Evolutionary conservation across 108 stramenopile genomes (phyloP), one percentile per base, ranked within the genome.

Genomic region (Tribonema minus): DNA sequence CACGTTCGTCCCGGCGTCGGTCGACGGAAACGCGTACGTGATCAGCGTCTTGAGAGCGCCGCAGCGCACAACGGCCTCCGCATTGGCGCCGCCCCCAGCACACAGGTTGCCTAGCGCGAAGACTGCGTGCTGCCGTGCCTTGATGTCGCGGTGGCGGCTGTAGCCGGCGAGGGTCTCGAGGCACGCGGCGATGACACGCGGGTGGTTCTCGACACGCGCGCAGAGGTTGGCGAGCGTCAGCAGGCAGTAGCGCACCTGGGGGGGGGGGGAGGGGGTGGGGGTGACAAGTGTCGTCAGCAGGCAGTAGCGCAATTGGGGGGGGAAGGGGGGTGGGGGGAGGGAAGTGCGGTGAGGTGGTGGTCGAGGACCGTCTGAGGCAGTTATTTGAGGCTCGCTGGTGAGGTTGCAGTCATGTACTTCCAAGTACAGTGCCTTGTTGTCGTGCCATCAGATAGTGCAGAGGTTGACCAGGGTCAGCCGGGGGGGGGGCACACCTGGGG

Each of bases 101-200:
- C 91, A 91, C 27, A 92, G 70, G 76, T 92, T 92, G 0, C 91
- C 92, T 26, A 92, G 65, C 1, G 90, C 89, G 70, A 91, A 89
- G 23, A 91, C 81, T 32, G 92, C 90, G 68, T 92, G 83, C 76
- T 91, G 90, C 29, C 92, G 77, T 62, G 89, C 91, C 74, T 87
- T 89, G 64, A 90, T 80, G 64, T 92, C 91, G 28, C 88, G 80
- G 58, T 90, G 89, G 54, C 88, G 86, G 46, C 88, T 86, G 76
- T 88, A 92, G 1, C 74, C 84, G 65, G 90, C 77, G 26, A 93
- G 60, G 58, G 87, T 83, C 68, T 88, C 88, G 34, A 88, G 84
- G 64, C 85, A 87, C 33, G 67, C 66, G 15, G 78, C 74, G 70
- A 87, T 82, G 4, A 91, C 65, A 33, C 54, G 32, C 37, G 63